phyloP scores from a whole-genome alignment of 108 stramenopile genomes.

The Cyclostephanos tholiformis region DNA sequence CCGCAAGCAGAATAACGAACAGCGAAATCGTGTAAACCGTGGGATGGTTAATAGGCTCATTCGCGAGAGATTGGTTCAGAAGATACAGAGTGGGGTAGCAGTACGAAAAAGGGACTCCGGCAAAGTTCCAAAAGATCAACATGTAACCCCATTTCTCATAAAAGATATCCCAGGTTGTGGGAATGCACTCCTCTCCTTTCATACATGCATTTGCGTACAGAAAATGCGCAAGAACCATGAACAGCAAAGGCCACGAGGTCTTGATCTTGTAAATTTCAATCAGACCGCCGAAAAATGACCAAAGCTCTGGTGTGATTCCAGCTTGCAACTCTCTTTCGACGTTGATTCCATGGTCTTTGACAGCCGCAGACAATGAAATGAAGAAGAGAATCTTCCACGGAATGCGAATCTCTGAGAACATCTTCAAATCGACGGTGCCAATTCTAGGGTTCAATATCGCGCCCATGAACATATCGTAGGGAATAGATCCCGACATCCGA shows the following conservation, averaged over 20 bases:
- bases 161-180: constrained; percentile 72
- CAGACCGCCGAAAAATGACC: constrained; percentile 41
- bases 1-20: constrained; percentile 45
- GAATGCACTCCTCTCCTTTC: constrained; percentile 73
- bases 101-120: constrained; percentile 68
- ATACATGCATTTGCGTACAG: constrained; percentile 65
- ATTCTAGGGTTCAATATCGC: constrained; percentile 59
- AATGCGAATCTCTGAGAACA: constrained; percentile 62
- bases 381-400: constrained; percentile 60
- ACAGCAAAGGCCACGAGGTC: constrained; percentile 44
- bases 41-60: constrained; percentile 35
- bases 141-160: constrained; percentile 71
- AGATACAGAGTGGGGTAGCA: constrained; percentile 54
- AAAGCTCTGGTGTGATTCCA: constrained; percentile 29
- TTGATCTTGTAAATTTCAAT: constrained; percentile 40
- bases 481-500: constrained; percentile 43
- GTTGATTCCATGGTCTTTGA: constrained; percentile 49
- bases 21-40: constrained; percentile 19
- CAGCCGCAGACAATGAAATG: constrained; percentile 50
- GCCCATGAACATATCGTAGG: constrained; percentile 67
- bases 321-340: constrained; percentile 27
- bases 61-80: constrained; percentile 30
- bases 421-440: constrained; percentile 56
- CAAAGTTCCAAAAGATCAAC: constrained; percentile 71
- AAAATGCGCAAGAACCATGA: constrained; percentile 62